Evolutionary conservation across 257 asterid species (phyloP).

Genomic region (Rubia yunnanensis): DNA sequence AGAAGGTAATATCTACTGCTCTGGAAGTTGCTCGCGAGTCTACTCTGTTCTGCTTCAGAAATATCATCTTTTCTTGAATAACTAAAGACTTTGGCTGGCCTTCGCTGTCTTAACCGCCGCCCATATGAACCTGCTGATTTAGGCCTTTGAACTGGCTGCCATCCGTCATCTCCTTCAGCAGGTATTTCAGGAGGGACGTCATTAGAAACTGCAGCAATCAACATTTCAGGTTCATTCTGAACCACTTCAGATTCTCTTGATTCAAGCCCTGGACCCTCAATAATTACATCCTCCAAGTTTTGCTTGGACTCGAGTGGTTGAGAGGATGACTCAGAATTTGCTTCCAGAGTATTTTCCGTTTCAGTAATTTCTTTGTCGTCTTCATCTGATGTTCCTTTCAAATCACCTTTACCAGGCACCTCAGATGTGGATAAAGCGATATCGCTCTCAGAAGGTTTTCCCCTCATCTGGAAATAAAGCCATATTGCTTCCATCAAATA

Average conservation of each 20-base stretch:
- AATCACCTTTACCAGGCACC: constrained; percentile 26
- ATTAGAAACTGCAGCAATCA: constrained; percentile 23
- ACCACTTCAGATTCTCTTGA: constrained; percentile 28
- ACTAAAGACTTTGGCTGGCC: constrained; percentile 52
- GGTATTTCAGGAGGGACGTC: constrained; percentile 44
- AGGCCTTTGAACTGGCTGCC: constrained; percentile 94
- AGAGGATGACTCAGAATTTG: constrained; percentile 22
- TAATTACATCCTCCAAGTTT: constrained; percentile 25
- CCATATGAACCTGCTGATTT: constrained; percentile 70
- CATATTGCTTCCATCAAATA: not conserved
- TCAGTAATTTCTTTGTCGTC: constrained; percentile 37
- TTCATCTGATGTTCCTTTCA: constrained; percentile 37
- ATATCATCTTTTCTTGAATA: constrained; percentile 63
- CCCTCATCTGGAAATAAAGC: constrained; percentile 46
- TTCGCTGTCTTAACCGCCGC: constrained; percentile 66
- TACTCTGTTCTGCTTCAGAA: constrained; percentile 54
- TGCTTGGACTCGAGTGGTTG: constrained; percentile 35
- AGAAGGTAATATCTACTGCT: constrained; percentile 52
- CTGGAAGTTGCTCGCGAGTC: constrained; percentile 53
- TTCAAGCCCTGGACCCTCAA: constrained; percentile 27
- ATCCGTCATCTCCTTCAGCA: constrained; percentile 87
- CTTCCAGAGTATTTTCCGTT: constrained; percentile 30
- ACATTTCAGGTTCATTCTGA: constrained; percentile 27
- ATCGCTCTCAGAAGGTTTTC: constrained; percentile 47
- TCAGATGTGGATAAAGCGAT: constrained; percentile 43